Evolutionary conservation across 495 filamentous ascomycete species (phyloP).

Genomic region (Tuber brumale): DNA sequence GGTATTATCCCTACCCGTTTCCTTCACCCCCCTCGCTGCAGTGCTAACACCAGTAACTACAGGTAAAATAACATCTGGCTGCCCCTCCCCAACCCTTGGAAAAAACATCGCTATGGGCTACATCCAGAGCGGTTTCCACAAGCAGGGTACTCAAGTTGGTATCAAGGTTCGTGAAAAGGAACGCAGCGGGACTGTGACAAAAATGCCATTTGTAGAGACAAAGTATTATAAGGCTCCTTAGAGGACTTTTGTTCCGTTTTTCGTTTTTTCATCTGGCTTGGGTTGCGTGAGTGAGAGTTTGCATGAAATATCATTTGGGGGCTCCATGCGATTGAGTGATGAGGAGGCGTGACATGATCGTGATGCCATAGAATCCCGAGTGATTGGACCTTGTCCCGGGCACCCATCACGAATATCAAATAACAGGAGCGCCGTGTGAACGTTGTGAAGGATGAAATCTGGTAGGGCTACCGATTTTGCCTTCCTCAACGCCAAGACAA

Average conservation of each 20-base stretch:
- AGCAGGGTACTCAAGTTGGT: slow-evolving; percentile 75
- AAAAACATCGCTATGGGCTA: slow-evolving; percentile 97
- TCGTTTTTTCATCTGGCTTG: not conserved
- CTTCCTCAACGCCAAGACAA: slow-evolving; percentile 27
- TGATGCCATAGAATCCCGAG: too few relatives aligned
- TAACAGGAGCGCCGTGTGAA: slow-evolving; percentile 31
- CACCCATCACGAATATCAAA: slow-evolving; percentile 37
- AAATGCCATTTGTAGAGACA: slow-evolving; percentile 88
- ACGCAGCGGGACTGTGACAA: slow-evolving; percentile 70
- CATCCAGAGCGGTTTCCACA: slow-evolving; percentile 72
- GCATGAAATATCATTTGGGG: not conserved
- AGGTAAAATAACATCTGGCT: slow-evolving; percentile 75
- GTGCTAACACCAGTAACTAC: slow-evolving; percentile 41
- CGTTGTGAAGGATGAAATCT: slow-evolving; percentile 30
- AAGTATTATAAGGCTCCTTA: slow-evolving; percentile 60
- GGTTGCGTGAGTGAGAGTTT: not conserved
- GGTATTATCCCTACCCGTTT: slow-evolving; percentile 35
- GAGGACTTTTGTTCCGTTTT: not conserved
- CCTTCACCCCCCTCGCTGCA: slow-evolving; percentile 35
- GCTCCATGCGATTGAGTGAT: not conserved
- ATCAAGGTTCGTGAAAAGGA: slow-evolving; percentile 75
- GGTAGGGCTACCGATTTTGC: slow-evolving; percentile 15
- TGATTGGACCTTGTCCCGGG: too few relatives aligned
- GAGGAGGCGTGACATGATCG: not conserved
- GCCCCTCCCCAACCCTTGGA: slow-evolving; percentile 75